These are phyloP conservation scores for Neltuma alba DNA, from an alignment of 306 rosid species.

Conservation along the genomic window DNA sequence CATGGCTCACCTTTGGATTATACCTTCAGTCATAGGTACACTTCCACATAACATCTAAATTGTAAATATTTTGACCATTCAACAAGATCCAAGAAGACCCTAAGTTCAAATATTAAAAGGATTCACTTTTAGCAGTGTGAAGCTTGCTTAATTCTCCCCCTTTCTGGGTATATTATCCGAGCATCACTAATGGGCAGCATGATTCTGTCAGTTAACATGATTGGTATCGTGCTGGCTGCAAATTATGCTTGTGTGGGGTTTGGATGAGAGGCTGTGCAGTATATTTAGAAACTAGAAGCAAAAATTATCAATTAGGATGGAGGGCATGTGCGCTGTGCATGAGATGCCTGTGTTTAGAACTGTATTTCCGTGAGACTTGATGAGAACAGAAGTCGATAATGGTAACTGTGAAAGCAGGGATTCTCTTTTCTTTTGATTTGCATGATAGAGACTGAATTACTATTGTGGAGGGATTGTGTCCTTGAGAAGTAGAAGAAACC, in stretches of 20 bases:
- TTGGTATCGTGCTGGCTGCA: constrained; percentile 13
- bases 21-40: not conserved
- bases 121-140: not conserved
- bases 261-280: constrained; percentile 7
- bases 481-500: constrained; percentile 19
- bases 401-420: constrained; percentile 7
- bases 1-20: not conserved
- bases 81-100: not conserved
- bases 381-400: constrained; percentile 21
- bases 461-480: constrained; percentile 28
- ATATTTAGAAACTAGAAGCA: constrained; percentile 20
- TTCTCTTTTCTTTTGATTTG: constrained; percentile 25
- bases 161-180: not conserved
- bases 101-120: not conserved
- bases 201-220: constrained; percentile 3
- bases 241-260: constrained; percentile 1
- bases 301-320: constrained; percentile 5
- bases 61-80: not conserved
- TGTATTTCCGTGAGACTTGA: constrained; percentile 10
- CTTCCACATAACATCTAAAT: too few species aligned
- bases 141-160: not conserved
- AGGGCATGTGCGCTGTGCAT: constrained; percentile 9
- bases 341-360: constrained; percentile 29
- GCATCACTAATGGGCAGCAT: not conserved
- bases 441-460: constrained; percentile 29